Conservation (phyloP, 192 early-diverging fungal species). For the Podila clonocystis region DNA sequence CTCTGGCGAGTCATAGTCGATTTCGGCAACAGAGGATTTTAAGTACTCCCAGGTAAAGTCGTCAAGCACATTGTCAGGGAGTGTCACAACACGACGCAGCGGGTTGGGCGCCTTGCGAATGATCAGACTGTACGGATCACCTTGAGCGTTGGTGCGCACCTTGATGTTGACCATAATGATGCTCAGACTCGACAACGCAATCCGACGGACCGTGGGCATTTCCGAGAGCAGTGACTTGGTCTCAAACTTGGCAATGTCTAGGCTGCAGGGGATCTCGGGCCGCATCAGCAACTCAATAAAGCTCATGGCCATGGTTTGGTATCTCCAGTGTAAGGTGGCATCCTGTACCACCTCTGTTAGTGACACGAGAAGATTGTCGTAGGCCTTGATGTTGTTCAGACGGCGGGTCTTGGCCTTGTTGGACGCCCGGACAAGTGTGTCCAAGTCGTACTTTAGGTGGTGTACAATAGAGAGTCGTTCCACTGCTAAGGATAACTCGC, state of each 20-base stretch:
- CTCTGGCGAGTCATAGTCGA: slow-evolving; percentile 39
- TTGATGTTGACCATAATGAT: slow-evolving; percentile 77
- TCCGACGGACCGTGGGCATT: slow-evolving; percentile 75
- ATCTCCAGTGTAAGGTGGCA: slow-evolving; percentile 82
- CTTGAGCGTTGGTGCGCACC: slow-evolving; percentile 65
- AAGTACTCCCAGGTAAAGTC: slow-evolving; percentile 52
- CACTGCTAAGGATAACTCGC: slow-evolving; percentile 31
- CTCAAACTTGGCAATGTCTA: slow-evolving; percentile 65
- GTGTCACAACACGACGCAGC: slow-evolving; percentile 44
- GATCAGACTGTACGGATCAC: slow-evolving; percentile 57
- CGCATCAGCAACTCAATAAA: slow-evolving; percentile 80
- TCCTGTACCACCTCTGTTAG: slow-evolving; percentile 71
- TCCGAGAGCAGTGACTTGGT: slow-evolving; percentile 74
- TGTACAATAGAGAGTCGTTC: slow-evolving; percentile 2
- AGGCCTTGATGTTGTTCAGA: slow-evolving; percentile 50
- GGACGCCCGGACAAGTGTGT: slow-evolving; percentile 19
- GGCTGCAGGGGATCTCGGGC: slow-evolving; percentile 65
- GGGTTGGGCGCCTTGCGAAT: slow-evolving; percentile 54
- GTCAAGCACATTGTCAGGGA: slow-evolving; percentile 47
- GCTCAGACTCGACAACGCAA: slow-evolving; percentile 67
- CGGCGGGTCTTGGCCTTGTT: slow-evolving; percentile 33
- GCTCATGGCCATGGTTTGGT: slow-evolving; percentile 80
- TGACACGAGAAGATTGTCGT: slow-evolving; percentile 49
- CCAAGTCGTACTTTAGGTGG: slow-evolving; percentile 11
- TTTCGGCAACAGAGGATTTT: slow-evolving; percentile 26